These are phyloP conservation scores for Aspergillus taichungensis DNA, from an alignment of 495 filamentous ascomycete genomes.

Conservation along the genomic window DNA sequence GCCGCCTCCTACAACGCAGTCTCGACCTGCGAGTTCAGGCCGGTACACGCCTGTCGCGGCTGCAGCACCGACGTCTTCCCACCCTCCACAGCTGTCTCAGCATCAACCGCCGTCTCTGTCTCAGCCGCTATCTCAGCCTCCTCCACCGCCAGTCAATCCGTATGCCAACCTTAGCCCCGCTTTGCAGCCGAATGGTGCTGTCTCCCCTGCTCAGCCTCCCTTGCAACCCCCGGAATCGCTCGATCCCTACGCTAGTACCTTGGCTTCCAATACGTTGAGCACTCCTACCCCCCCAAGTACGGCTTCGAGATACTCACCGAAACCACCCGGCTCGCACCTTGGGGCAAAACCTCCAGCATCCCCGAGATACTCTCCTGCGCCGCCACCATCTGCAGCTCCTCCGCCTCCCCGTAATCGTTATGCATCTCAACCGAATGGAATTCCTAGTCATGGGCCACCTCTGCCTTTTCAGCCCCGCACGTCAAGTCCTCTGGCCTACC, in stretches of 20 bases:
- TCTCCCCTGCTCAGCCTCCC: slow-evolving; percentile 16
- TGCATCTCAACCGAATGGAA: slow-evolving; percentile 41
- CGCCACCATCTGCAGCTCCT: slow-evolving; percentile 36
- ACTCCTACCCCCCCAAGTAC: slow-evolving; percentile 28
- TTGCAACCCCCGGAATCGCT: slow-evolving; percentile 49
- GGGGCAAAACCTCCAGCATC: slow-evolving; percentile 25
- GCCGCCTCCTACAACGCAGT: slow-evolving; percentile 39
- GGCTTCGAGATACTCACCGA: slow-evolving; percentile 32
- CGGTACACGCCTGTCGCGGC: slow-evolving; percentile 43
- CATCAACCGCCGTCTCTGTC: slow-evolving; percentile 9
- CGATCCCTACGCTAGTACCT: slow-evolving; percentile 50
- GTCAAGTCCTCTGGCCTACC: slow-evolving; percentile 73
- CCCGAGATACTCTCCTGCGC: slow-evolving; percentile 32
- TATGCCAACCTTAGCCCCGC: slow-evolving; percentile 20
- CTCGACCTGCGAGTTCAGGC: slow-evolving; percentile 35
- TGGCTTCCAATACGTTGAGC: slow-evolving; percentile 21
- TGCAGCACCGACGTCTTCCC: slow-evolving; percentile 11
- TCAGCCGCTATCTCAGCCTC: slow-evolving; percentile 4
- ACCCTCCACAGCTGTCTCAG: slow-evolving; percentile 12
- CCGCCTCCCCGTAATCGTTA: slow-evolving; percentile 36
- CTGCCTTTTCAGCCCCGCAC: slow-evolving; percentile 75
- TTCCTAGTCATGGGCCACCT: slow-evolving; percentile 35
- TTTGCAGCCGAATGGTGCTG: slow-evolving; percentile 6
- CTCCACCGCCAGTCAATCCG: slow-evolving; percentile 8
- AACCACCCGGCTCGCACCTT: slow-evolving; percentile 24